phyloP scores from a whole-genome alignment of 306 rosid species.

The Lathyrus oleraceus region DNA sequence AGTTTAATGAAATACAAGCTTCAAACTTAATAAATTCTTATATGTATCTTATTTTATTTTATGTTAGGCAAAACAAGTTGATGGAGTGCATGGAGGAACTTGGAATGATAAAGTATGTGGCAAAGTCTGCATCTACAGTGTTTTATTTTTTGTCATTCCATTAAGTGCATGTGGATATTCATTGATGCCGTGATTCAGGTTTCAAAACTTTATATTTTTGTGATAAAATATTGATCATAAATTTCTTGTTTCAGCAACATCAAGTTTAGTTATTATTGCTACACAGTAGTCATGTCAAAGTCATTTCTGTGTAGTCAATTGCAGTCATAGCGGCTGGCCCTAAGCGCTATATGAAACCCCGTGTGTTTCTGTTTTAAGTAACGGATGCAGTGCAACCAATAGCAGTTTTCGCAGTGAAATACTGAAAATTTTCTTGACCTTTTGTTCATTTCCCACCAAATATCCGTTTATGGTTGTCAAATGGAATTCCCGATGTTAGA shows the following conservation, averaged over 20 bases:
- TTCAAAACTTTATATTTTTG: neutral
- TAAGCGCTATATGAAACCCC: neutral
- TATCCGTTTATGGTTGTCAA: neutral
- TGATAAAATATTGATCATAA: constrained; percentile 19
- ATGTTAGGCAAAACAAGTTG: constrained; percentile 75
- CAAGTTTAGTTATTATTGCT: constrained; percentile 8
- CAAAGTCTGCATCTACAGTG: constrained; percentile 21
- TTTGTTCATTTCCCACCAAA: neutral
- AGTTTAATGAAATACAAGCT: constrained; percentile 38
- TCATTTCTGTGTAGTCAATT: neutral
- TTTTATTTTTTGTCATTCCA: constrained; percentile 5
- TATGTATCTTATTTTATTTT: constrained; percentile 37
- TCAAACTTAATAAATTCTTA: constrained; percentile 13
- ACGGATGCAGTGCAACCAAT: neutral
- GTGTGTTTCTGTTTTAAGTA: neutral
- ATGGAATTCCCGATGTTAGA: neutral
- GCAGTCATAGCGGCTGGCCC: neutral
- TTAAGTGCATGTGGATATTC: constrained; percentile 21
- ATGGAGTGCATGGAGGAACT: constrained; percentile 74
- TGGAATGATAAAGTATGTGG: constrained; percentile 61
- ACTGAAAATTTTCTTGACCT: neutral
- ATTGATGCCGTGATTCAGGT: neutral
- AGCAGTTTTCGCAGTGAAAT: neutral
- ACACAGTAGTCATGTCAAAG: neutral
- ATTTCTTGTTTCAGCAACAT: constrained; percentile 10